Evolutionary conservation across 2,329 filamentous ascomycete genomes (phyloP).

Genomic region (Gnomoniopsis sp.): DNA sequence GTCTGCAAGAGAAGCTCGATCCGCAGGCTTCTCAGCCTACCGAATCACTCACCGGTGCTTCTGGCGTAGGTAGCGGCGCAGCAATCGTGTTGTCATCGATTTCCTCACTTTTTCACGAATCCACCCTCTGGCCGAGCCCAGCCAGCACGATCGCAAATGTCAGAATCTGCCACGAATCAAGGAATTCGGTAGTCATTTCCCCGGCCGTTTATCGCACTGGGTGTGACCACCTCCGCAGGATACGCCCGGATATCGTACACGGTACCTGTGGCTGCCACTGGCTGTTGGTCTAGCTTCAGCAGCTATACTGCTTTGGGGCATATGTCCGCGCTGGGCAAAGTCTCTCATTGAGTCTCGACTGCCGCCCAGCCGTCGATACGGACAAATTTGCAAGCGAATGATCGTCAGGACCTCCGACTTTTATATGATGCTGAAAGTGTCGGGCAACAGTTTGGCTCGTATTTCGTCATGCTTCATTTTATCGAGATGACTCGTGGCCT

Average conservation of each 20-base stretch:
- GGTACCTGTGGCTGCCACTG: background rate
- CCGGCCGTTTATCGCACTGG: background rate
- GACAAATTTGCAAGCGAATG: background rate
- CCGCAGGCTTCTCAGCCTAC: background rate
- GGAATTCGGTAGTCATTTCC: background rate
- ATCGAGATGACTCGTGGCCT: slow-evolving; percentile 1
- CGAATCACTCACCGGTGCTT: background rate
- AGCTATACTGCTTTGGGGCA: background rate
- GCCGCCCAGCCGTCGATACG: background rate
- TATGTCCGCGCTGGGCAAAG: background rate
- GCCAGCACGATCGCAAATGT: background rate
- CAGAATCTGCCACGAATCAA: background rate
- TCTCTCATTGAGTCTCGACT: background rate
- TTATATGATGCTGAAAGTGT: background rate
- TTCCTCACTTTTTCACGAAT: background rate
- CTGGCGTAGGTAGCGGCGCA: background rate
- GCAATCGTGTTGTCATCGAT: background rate
- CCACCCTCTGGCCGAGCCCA: background rate
- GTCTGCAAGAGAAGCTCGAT: background rate
- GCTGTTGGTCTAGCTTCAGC: background rate
- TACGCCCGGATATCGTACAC: background rate
- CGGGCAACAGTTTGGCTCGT: background rate
- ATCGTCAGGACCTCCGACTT: background rate
- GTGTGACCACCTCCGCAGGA: background rate
- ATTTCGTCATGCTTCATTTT: slow-evolving; percentile 6